phyloP scores from a whole-genome alignment of 2,329 filamentous ascomycete genomes.

The Pseudohalonectria lignicola region DNA sequence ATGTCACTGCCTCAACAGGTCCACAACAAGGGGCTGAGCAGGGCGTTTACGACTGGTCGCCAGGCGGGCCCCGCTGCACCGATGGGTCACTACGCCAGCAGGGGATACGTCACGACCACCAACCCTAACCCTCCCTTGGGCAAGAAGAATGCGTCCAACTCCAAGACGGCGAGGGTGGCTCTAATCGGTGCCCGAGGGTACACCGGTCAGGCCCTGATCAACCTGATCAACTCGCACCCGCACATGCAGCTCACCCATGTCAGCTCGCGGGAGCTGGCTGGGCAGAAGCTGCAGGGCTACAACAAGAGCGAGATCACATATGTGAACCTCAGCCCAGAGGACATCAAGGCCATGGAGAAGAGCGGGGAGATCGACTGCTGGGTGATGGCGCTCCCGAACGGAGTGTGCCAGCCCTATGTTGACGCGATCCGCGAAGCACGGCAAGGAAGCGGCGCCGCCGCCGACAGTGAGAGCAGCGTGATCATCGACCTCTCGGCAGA shows the following conservation, averaged over 20 bases:
- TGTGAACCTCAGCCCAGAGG: slow-evolving; percentile 79
- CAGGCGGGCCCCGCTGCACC: slow-evolving; percentile 7
- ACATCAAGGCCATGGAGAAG: slow-evolving; percentile 75
- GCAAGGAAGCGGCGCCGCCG: slow-evolving; percentile 18
- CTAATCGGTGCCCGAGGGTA: slow-evolving; percentile 90
- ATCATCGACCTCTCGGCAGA: slow-evolving; percentile 95
- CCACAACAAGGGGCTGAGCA: slow-evolving; percentile 1
- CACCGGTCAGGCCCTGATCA: slow-evolving; percentile 83
- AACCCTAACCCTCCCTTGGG: slow-evolving; percentile 88
- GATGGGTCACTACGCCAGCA: slow-evolving; percentile 14
- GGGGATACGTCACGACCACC: slow-evolving; percentile 52
- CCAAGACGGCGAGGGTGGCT: slow-evolving; percentile 66
- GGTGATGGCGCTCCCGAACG: slow-evolving; percentile 96
- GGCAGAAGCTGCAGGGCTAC: slow-evolving; percentile 81
- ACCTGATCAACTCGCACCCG: slow-evolving; percentile 77
- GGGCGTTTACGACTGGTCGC: slow-evolving; percentile 3
- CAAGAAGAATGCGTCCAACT: slow-evolving; percentile 78
- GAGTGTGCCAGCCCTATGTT: slow-evolving; percentile 87
- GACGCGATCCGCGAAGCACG: slow-evolving; percentile 71
- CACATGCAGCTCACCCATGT: slow-evolving; percentile 85
- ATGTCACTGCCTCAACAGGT: slow-evolving; percentile 6
- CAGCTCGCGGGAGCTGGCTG: slow-evolving; percentile 83
- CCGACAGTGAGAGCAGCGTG: slow-evolving; percentile 42
- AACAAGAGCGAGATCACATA: slow-evolving; percentile 86
- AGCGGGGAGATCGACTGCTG: slow-evolving; percentile 84